phyloP scores from a whole-genome alignment of 495 filamentous ascomycete genomes.

The Copromyces sp. region DNA sequence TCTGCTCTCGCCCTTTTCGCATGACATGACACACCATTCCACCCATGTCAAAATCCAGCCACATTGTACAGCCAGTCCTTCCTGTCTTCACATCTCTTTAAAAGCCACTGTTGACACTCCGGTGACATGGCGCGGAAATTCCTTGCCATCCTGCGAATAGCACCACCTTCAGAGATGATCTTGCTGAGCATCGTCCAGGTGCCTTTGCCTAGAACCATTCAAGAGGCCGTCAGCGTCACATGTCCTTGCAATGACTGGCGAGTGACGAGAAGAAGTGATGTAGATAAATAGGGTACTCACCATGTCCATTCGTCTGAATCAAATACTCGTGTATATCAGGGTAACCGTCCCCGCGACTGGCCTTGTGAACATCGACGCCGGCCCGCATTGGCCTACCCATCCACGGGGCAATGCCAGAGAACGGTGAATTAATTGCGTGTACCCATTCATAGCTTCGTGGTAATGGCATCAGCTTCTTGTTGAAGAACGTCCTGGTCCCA shows the following conservation, averaged over 20 bases:
- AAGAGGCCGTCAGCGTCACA: neutral
- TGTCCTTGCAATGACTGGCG: neutral
- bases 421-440: no score
- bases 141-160: neutral
- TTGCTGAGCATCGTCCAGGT: neutral
- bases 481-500: neutral
- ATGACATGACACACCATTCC: neutral
- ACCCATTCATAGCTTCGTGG: neutral
- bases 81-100: neutral
- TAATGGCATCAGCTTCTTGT: neutral
- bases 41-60: neutral
- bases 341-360: no score
- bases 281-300: neutral
- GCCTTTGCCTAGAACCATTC: neutral
- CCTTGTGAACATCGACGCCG: no score
- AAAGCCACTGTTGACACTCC: neutral
- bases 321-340: no score
- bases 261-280: neutral
- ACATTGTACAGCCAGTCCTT: neutral
- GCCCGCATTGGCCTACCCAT: no score
- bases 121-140: neutral
- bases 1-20: neutral
- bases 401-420: no score
- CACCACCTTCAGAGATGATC: neutral
- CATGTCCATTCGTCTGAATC: neutral